Evolutionary conservation across 768 basidiomycete genomes (phyloP), one percentile per base, ranked within the genome.

Genomic region (Phanerochaete sordida): DNA sequence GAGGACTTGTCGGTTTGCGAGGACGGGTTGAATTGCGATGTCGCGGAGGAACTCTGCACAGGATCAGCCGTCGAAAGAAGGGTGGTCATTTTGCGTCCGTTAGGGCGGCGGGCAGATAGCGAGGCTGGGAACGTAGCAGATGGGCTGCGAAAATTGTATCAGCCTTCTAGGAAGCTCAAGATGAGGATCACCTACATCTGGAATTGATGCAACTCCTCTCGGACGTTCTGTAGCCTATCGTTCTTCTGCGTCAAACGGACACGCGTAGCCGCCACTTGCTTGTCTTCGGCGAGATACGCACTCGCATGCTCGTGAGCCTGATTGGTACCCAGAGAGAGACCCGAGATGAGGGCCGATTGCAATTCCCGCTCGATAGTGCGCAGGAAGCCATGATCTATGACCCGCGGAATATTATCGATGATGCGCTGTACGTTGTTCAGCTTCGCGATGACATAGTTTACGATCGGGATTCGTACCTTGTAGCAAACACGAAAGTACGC

Each of bases 331-430:
- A 63, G 53, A 5, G n/a, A 15, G 8, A 63, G 53, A 4, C 57
- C 58, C n/a, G 16, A 6, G 26, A 59, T 59, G 5, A 63, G 54
- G 0, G 50, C 5, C 4, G 12, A 16, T 28, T 63, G 58, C 15
- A 63, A 4, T 24, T 63, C 53, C 37, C 52, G 35, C 2, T 24
- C 57, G 39, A 63, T 59, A 24, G 53, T 27, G 54, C 45, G 58
- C 3, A 63, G 54, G 51, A 63, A 63, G 58, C 56, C 58, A 48
- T 63, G 62, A 39, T 63, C 62, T 19, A 63, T 59, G 45, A 59
- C 52, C 9, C 62, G 57, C 2, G 62, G 62, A n/a, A 63, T 63
- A 48, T 63, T 63, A 43, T 63, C 62, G 37, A 63, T 63, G 26
- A 63, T 59, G 13, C 62, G 45, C 62, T 62, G 45, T 21, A 13